Evolutionary conservation across 805 yeast genomes (phyloP).

Genomic region (Komagataella mondaviorum): DNA sequence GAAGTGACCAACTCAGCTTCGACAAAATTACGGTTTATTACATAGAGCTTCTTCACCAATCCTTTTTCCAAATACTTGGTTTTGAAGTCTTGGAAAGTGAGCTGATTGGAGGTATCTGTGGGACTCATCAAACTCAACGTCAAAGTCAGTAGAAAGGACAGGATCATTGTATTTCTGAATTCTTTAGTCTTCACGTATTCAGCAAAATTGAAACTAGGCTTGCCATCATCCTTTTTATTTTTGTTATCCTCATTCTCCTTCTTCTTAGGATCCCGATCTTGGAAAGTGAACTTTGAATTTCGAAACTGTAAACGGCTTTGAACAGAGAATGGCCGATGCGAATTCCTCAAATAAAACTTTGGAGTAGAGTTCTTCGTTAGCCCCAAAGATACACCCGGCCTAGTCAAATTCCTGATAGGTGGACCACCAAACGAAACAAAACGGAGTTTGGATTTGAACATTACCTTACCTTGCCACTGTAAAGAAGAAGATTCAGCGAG

Average conservation of each 20-base stretch:
- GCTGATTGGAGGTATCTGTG: slow-evolving; percentile 4
- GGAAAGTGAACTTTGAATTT: background rate
- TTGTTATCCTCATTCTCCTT: slow-evolving; percentile 1
- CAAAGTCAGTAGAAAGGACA: slow-evolving; percentile 1
- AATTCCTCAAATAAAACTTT: background rate
- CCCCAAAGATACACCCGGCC: background rate
- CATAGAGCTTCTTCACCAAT: slow-evolving; percentile 58
- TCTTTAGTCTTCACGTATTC: slow-evolving; percentile 1
- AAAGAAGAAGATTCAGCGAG: background rate
- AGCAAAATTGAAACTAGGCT: background rate
- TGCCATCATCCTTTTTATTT: slow-evolving; percentile 1
- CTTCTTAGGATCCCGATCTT: background rate
- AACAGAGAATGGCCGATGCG: background rate
- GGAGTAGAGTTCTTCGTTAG: background rate
- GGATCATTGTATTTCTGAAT: slow-evolving; percentile 1
- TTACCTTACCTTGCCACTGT: background rate
- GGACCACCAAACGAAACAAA: background rate
- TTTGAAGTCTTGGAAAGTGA: slow-evolving; percentile 62
- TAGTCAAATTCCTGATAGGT: background rate
- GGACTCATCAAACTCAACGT: background rate
- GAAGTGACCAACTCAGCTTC: slow-evolving; percentile 45
- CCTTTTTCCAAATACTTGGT: slow-evolving; percentile 68
- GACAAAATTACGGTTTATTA: slow-evolving; percentile 60
- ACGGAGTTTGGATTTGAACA: background rate
- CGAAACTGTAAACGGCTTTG: background rate